A percentile compares a stretch with the other conserved stretches of the same genome.
phyloP scores from a whole-genome alignment of 768 basidiomycete species.

The Ramaria sp. region DNA sequence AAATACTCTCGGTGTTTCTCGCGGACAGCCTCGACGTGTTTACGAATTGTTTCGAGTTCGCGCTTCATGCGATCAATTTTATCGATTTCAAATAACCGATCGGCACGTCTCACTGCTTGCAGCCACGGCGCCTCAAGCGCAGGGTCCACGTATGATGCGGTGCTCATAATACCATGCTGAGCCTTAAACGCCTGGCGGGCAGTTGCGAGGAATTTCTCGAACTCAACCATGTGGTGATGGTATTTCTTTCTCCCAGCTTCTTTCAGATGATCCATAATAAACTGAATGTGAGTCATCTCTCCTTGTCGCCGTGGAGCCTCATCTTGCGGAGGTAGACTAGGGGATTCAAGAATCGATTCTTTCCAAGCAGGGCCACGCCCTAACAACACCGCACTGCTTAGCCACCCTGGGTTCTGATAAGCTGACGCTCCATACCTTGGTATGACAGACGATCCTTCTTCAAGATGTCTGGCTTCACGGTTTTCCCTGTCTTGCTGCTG shows the following conservation, averaged over 20 bases:
- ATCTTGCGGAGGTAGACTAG: not conserved
- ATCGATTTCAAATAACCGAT: not conserved
- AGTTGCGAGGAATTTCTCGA: slow-evolving; percentile 7
- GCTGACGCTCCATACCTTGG: slow-evolving; percentile 5
- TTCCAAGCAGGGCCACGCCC: slow-evolving; percentile 21
- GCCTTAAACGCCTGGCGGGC: slow-evolving; percentile 3
- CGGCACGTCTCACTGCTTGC: slow-evolving; percentile 19
- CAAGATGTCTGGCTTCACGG: slow-evolving; percentile 26
- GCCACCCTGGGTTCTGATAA: not conserved
- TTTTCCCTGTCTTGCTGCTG: slow-evolving; percentile 48
- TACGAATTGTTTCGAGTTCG: slow-evolving; percentile 28
- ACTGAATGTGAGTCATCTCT: not conserved
- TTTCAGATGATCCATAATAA: slow-evolving; percentile 24
- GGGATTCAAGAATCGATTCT: slow-evolving; percentile 1
- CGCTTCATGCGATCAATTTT: slow-evolving; percentile 10
- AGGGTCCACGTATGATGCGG: slow-evolving; percentile 11
- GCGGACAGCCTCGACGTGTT: slow-evolving; percentile 30
- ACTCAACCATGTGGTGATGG: slow-evolving; percentile 5
- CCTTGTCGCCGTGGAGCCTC: not conserved
- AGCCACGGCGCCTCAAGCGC: slow-evolving; percentile 30
- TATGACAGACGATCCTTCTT: slow-evolving; percentile 19
- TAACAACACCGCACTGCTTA: not conserved
- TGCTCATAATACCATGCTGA: not conserved
- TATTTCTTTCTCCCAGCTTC: not conserved
- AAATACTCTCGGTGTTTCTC: slow-evolving; percentile 18